Base-by-base conservation (phyloP, 495 filamentous ascomycete genomes). In the Talaromyces trachyspermus region DNA sequence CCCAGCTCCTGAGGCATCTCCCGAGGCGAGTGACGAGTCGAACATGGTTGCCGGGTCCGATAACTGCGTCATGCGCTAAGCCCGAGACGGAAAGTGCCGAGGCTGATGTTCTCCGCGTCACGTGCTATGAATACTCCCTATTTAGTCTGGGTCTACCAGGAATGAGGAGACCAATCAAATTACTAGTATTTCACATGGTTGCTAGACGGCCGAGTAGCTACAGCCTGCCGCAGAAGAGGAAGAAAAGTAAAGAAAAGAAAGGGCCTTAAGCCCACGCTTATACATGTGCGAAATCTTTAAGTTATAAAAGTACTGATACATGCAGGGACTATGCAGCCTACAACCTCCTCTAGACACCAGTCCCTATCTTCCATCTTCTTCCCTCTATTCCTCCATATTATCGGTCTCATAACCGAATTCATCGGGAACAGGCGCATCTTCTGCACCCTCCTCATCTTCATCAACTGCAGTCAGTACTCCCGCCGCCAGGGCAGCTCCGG, bases 361-460 rank as follows among this genome's bases (percentile, higher is more conserved):
- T n/a, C n/a, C n/a, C 22, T 30, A n/a, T 24, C 24, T 19, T 26
- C 35, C 9, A 29, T 19, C 30, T 50, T 78, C 74, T 35, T 83
- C 77, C 10, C 23, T 35, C 51, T 78, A 74, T 35, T 83, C 77
- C 10, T 77, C 80, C 49, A 84, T 84, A 4, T 75, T 76, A 39
- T 94, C 89, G 10, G 82, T 83, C 53, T 85, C 80, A 59, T 96
- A 95, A 14, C 89, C 82, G 63, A 97, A 97, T 24, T 89, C 86
- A 14, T 76, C 69, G 11, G 91, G 91, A 19, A 83, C 61, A 12
- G 80, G 73, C 2, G 91, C 90, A 55, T 95, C 90, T 56, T 89
- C 84, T 10, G 76, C 85, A 10, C 82, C 87, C 38, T 79, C 88
- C 43, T 79, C 88, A 58, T 95, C 90, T 64, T 95, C 89, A 53